Evolutionary conservation across 1,139 yeast species (phyloP).

Genomic region (Ogataea hybrid): DNA sequence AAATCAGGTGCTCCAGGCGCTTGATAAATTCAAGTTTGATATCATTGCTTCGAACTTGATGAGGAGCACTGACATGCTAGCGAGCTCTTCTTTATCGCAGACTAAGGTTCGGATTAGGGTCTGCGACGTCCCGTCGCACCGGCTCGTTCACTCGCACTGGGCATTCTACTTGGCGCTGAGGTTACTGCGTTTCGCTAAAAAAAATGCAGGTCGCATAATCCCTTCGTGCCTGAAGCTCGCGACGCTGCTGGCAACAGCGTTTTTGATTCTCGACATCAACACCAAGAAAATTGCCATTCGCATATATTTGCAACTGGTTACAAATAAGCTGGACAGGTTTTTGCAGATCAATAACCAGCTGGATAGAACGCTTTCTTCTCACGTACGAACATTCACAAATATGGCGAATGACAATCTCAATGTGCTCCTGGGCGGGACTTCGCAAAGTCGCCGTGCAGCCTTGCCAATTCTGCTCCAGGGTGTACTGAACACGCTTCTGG

Average conservation of each 20-base stretch:
- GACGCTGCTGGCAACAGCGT: conserved; percentile 12
- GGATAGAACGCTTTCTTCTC: conserved; percentile 15
- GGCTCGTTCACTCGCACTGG: conserved; percentile 23
- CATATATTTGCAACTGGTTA: conserved; percentile 17
- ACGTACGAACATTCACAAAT: conserved; percentile 13
- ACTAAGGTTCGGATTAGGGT: conserved; percentile 16
- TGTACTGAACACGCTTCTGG: conserved; percentile 18
- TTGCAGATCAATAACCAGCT: conserved; percentile 13
- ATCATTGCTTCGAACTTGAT: conserved; percentile 25
- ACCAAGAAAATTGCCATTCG: conserved; percentile 17
- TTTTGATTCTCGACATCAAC: conserved; percentile 16
- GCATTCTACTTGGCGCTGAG: conserved; percentile 21
- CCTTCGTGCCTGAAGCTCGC: conserved; percentile 6
- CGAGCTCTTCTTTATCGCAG: neutral
- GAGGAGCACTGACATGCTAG: conserved; percentile 9
- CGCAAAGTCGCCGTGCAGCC: conserved; percentile 8
- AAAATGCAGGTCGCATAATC: conserved; percentile 3
- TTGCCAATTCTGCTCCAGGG: conserved; percentile 15
- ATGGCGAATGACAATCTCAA: conserved; percentile 11
- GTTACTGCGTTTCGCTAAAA: conserved; percentile 18
- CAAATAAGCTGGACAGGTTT: conserved; percentile 17
- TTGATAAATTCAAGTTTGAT: conserved; percentile 30
- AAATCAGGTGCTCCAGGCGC: conserved; percentile 7
- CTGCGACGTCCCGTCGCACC: conserved; percentile 19
- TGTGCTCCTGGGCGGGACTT: conserved; percentile 1